Evolutionary conservation across 192 early-diverging fungal genomes (phyloP), one percentile per base, ranked within the genome.

Genomic region (Piromyces finnis): DNA sequence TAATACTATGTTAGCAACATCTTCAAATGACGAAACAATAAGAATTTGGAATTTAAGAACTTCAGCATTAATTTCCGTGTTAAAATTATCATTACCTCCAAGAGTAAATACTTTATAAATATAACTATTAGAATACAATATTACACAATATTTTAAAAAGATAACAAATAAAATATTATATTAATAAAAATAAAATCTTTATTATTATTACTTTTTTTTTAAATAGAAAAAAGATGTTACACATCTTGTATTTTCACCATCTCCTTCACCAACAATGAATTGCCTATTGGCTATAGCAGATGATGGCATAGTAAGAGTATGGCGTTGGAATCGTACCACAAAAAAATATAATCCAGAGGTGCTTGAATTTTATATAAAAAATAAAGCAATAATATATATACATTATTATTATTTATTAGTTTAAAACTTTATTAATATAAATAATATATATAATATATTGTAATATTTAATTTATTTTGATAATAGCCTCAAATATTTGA

Each of bases 1-100:
- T 29, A 95, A 94, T 84, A 94, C 92, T 11, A 83, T 95, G 80
- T 83, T 96, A 26, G 94, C 94, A 3, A 91, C 93, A 3, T 89
- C 94, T 4, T 92, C 93, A 14, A 84, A 87, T 12, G 94, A 96
- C 81, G 89, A 92, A n/a, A 91, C 90, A 22, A 85, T 94, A 13
- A 88, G 90, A 17, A 88, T 96, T 2, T 96, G 94, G 94, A 88
- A 91, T 78, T 81, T 94, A 79, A 88, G 90, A 80, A 91, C 90
- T 0, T 92, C 89, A 78, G 88, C 88, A 29, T 94, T 92, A 27
- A 81, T 92, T 27, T 87, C 87, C 4, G 90, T 91, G n/a, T 84
- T 94, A n/a, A 78, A 68, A n/a, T 26, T 68, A n/a, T 22, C 51
- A n/a, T 68, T 68, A 68, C 51, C 51, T 68, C 26, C 51, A 68